These are phyloP conservation scores for Tylopilus rubrobrunneus DNA, from an alignment of 768 basidiomycete species.

Conservation along the genomic window DNA sequence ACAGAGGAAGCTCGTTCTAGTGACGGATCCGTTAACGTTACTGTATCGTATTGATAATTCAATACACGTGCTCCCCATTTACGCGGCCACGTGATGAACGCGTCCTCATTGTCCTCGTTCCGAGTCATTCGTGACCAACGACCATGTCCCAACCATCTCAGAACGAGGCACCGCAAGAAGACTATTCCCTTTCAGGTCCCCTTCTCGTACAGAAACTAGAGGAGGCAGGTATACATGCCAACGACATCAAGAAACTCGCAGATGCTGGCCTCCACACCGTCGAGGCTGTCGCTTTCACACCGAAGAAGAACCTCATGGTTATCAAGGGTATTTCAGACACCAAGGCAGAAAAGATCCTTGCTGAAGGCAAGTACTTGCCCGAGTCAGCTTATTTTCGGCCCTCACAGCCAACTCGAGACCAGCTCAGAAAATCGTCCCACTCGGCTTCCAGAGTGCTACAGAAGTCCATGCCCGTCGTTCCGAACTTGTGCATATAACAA, in stretches of 20 bases:
- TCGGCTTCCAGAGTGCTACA: slow-evolving; percentile 97
- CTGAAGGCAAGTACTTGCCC: slow-evolving; percentile 61
- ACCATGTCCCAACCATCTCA: slow-evolving; percentile 49
- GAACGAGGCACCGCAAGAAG: slow-evolving; percentile 45
- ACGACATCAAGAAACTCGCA: slow-evolving; percentile 92
- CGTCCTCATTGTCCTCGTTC: slow-evolving; percentile 10
- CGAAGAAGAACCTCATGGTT: slow-evolving; percentile 84
- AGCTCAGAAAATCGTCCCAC: slow-evolving; percentile 95
- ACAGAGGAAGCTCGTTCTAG: slow-evolving; percentile 6
- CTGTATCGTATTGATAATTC: not conserved
- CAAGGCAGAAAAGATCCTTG: slow-evolving; percentile 95
- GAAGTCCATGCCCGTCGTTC: slow-evolving; percentile 94
- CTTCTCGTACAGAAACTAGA: slow-evolving; percentile 80
- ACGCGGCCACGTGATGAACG: slow-evolving; percentile 33
- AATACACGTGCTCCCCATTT: slow-evolving; percentile 5
- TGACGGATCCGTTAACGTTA: not conserved
- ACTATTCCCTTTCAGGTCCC: slow-evolving; percentile 67
- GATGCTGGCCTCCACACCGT: slow-evolving; percentile 93
- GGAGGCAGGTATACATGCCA: slow-evolving; percentile 83
- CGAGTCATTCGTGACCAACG: not conserved
- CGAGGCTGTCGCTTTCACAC: slow-evolving; percentile 94
- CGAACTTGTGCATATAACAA: slow-evolving; percentile 94
- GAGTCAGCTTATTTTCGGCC: not conserved
- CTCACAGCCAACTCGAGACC: slow-evolving; percentile 6
- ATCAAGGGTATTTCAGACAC: slow-evolving; percentile 97